Conservation (phyloP, 495 filamentous ascomycete genomes). For the Parathielavia appendiculata region DNA sequence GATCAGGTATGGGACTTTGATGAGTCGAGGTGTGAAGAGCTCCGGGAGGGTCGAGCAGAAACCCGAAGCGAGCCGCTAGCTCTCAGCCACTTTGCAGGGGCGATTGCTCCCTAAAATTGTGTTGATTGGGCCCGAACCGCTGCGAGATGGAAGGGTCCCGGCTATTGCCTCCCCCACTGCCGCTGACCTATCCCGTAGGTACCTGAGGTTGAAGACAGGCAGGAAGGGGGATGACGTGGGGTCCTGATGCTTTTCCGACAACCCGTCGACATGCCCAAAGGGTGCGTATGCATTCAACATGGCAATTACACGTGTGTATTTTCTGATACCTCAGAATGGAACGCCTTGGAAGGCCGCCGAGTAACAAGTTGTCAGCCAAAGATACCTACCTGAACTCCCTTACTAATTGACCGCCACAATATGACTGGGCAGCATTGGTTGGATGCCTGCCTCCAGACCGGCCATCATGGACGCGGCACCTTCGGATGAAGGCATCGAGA, state of each 20-base stretch:
- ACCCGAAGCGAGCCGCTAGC: slow-evolving; percentile 15
- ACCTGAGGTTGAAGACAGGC: background rate
- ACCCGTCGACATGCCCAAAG: background rate
- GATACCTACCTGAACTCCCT: background rate
- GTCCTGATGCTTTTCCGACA: background rate
- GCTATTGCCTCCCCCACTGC: slow-evolving; percentile 1
- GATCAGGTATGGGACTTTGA: background rate
- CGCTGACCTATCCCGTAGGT: no score
- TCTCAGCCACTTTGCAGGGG: background rate
- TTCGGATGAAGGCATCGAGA: slow-evolving; percentile 12
- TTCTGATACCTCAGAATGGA: slow-evolving; percentile 3
- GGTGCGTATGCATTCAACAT: background rate
- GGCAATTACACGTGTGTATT: background rate
- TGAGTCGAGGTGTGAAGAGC: slow-evolving; percentile 3
- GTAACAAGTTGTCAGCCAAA: slow-evolving; percentile 4
- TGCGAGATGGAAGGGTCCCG: slow-evolving; percentile 1
- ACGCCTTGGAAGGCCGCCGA: slow-evolving; percentile 9
- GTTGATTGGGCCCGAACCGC: slow-evolving; percentile 16
- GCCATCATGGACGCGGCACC: background rate
- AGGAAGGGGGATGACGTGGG: slow-evolving; percentile 7
- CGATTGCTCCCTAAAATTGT: background rate
- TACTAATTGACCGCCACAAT: background rate
- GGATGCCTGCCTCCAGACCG: background rate
- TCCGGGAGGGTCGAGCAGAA: slow-evolving; percentile 1
- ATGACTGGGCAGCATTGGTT: background rate